A percentile compares a stretch with the other conserved stretches of the same genome.
Conservation (phyloP, 2,329 filamentous ascomycete genomes). For the Clonostachys rosea region DNA sequence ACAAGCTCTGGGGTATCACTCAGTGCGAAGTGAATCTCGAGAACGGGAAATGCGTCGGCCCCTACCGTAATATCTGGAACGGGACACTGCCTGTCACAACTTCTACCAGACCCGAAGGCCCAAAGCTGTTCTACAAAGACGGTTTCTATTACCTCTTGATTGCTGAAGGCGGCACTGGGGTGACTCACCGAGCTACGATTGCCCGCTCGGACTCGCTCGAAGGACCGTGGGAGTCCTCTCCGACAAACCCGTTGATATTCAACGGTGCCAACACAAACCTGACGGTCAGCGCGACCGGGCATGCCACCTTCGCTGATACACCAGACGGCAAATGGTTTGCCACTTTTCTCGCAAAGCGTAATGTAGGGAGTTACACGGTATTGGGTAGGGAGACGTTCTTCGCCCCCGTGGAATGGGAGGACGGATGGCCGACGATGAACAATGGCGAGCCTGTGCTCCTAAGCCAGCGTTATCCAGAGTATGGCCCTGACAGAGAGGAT, state of each 20-base stretch:
- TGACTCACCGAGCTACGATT: constrained; percentile 33
- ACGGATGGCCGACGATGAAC: constrained; percentile 15
- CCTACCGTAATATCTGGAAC: constrained; percentile 12
- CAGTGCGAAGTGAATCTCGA: constrained; percentile 13
- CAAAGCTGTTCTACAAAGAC: constrained; percentile 33
- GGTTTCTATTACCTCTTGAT: constrained; percentile 42
- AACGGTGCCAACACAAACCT: constrained; percentile 9
- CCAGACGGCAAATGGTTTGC: constrained; percentile 13
- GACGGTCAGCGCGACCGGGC: constrained; percentile 10
- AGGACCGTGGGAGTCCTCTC: constrained; percentile 34
- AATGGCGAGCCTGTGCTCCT: constrained; percentile 6
- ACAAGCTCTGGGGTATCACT: constrained; percentile 13
- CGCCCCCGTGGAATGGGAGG: constrained; percentile 11
- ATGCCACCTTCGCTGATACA: constrained; percentile 12
- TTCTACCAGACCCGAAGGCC: constrained; percentile 12
- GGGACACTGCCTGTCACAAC: constrained; percentile 8
- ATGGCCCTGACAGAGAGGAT: neutral
- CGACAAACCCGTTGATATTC: constrained; percentile 26
- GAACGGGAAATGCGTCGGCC: constrained; percentile 10
- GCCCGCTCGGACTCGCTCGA: constrained; percentile 29
- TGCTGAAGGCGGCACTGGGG: constrained; percentile 41
- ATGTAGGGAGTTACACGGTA: constrained; percentile 5
- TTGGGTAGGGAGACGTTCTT: constrained; percentile 12
- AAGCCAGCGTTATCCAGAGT: neutral
- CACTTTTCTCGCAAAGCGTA: constrained; percentile 10